These are phyloP conservation scores for Tillandsia fasciculata DNA, from an alignment of 176 grass and related monocot species.

Conservation along the genomic window DNA sequence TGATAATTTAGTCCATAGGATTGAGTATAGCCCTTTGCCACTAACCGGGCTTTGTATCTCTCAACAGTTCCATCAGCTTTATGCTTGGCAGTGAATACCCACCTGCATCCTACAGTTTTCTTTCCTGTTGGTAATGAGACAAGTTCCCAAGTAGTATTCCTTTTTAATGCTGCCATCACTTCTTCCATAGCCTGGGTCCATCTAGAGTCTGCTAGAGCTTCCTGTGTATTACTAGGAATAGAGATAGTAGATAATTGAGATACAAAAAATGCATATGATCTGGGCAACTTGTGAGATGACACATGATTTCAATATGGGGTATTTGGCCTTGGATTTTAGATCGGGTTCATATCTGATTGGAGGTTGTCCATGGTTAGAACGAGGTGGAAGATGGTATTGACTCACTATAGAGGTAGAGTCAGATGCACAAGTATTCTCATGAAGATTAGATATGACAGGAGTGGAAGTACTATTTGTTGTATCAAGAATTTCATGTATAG, in stretches of 20 bases:
- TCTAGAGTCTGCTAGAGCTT: background rate
- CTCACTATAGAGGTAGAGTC: too few species aligned
- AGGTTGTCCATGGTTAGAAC: too few species aligned
- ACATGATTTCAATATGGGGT: background rate
- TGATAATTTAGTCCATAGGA: background rate
- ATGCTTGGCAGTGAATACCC: background rate
- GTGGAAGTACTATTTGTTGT: too few species aligned
- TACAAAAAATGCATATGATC: background rate
- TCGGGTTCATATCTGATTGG: too few species aligned
- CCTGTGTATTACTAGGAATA: background rate
- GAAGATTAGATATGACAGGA: too few species aligned
- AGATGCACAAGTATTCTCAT: too few species aligned
- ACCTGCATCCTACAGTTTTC: background rate
- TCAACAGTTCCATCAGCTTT: background rate
- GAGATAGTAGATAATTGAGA: background rate
- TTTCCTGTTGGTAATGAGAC: background rate
- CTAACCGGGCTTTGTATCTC: background rate
- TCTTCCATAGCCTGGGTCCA: background rate
- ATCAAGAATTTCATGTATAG: too few species aligned
- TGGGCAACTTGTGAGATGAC: background rate
- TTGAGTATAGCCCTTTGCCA: conserved; percentile 6
- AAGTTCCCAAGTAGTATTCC: background rate
- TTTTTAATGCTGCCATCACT: conserved; percentile 1
- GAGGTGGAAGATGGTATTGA: too few species aligned
- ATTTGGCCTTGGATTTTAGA: background rate